Conservation (phyloP, 495 filamentous ascomycete species). For the Hypoxylon crocopeplum region DNA sequence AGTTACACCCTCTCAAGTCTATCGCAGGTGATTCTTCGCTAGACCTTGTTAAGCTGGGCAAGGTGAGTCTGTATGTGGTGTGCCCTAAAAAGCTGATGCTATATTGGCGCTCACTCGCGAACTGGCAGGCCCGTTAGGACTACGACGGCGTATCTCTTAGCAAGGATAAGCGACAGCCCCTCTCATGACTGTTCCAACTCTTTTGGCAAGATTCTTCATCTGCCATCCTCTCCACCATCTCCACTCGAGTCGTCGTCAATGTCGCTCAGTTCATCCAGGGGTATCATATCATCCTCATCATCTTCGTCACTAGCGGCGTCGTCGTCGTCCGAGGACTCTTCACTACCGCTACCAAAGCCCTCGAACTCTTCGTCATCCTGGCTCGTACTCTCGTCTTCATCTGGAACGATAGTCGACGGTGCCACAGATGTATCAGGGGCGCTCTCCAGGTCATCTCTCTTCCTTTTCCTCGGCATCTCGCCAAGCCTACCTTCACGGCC, state of each 20-base stretch:
- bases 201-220: slow-evolving; percentile 21
- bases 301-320: slow-evolving; percentile 46
- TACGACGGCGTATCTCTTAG: too few species aligned
- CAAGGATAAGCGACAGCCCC: too few species aligned
- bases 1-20: too few species aligned
- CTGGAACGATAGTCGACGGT: slow-evolving; percentile 36
- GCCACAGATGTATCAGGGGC: slow-evolving; percentile 42
- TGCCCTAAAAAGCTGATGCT: too few species aligned
- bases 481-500: slow-evolving; percentile 62
- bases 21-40: too few species aligned
- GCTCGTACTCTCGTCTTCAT: slow-evolving; percentile 20
- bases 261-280: slow-evolving; percentile 58
- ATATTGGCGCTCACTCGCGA: too few species aligned
- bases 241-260: slow-evolving; percentile 52
- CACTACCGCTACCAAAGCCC: slow-evolving; percentile 57
- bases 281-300: slow-evolving; percentile 59
- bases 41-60: too few species aligned
- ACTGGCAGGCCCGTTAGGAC: too few species aligned
- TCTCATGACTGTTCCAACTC: too few species aligned
- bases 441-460: slow-evolving; percentile 58
- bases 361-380: slow-evolving; percentile 55
- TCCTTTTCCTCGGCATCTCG: slow-evolving; percentile 66
- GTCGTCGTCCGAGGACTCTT: slow-evolving; percentile 44
- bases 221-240: slow-evolving; percentile 43
- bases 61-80: too few species aligned